Evolutionary conservation across 768 basidiomycete genomes (phyloP), one percentile per base, ranked within the genome.

Genomic region (Lentinula raphanica): DNA sequence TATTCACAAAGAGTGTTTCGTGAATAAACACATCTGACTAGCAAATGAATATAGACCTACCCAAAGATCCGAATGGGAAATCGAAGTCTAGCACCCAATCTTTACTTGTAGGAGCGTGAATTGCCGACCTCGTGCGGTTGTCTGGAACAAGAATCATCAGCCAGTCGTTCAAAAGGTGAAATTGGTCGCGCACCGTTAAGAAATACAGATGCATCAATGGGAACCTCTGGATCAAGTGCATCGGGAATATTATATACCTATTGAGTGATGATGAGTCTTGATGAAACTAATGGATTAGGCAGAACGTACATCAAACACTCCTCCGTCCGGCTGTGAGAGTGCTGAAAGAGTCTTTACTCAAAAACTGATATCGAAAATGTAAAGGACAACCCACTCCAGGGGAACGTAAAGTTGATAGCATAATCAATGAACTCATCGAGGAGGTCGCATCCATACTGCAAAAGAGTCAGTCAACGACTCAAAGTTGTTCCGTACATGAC

Each of bases 361-460:
- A 27, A 21, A 19, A n/a, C 19, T 3, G 48, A 51, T 11, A n/a
- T 25, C 21, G 35, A 49, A 49, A 17, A n/a, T n/a, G n/a, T n/a
- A n/a, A 13, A 28, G 17, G 21, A 53, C 73, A 21, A 36, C n/a
- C n/a, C n/a, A 74, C 72, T 68, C 80, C 79, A 81, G 1, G 88
- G 88, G 65, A 77, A 83, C 0, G 88, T 87, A 65, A 76, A 89
- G 65, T 90, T 91, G 59, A 83, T 53, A 15, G 87, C 85, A 62
- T 90, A 90, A 69, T 90, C 88, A 31, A 87, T 64, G 69, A 85
- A 79, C 72, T 86, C 82, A 58, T 84, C 80, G 49, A 81, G 77
- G 11, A 89, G 66, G 56, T 82, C 74, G 68, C 89, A 90, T 5
- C 84, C 83, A 46, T 86, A 87, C 84, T 80, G 59, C 0, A 60